Base-by-base conservation (phyloP, 176 grass and related monocot genomes). In the Hordeum marinum region DNA sequence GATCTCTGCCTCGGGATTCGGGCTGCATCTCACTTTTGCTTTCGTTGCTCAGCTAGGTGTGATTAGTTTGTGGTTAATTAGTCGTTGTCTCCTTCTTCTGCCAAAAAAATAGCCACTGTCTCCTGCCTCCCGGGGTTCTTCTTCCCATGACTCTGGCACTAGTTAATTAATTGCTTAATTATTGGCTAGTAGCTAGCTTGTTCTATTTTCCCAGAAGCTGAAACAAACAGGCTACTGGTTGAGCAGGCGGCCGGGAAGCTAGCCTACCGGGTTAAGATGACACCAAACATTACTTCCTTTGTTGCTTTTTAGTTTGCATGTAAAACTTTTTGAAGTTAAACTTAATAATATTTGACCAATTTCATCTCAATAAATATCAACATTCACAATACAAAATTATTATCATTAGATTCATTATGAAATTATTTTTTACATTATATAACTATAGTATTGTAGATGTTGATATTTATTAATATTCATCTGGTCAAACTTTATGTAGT, bases 1-100 rank as follows among this genome's bases (percentile, higher is more conserved):
- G 67, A 89, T 89, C 76, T 80, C 54, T 78, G 57, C 58, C 4
- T 90, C 79, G 43, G 57, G 66, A 83, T 78, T 83, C 84, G 73
- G 58, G 79, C 9, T 81, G 27, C 17, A 54, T 42, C 23, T 75
- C 12, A 70, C 50, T 63, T 70, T 23, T 21, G n/a, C 46, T 29
- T 45, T 23, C 25, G 32, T n/a, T 26, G 32, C 8, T 7, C 14
- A 32, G n/a, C 8, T 26, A 25, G 21, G 15, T 26, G 79, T 75
- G 59, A 67, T n/a, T 64, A 62, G 7, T 8, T 48, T 77, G 31
- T 21, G 7, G 27, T 52, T 57, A 45, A 45, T 11, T 59, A 5
- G 57, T 90, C 71, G 27, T 7, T 18, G 71, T 50, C 29, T 54
- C 45, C 26, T 46, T 45, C 36, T 29, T 29, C 27, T 75, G 42